Base-by-base conservation (phyloP, 345 rosid genomes). In the Brassica juncea region DNA sequence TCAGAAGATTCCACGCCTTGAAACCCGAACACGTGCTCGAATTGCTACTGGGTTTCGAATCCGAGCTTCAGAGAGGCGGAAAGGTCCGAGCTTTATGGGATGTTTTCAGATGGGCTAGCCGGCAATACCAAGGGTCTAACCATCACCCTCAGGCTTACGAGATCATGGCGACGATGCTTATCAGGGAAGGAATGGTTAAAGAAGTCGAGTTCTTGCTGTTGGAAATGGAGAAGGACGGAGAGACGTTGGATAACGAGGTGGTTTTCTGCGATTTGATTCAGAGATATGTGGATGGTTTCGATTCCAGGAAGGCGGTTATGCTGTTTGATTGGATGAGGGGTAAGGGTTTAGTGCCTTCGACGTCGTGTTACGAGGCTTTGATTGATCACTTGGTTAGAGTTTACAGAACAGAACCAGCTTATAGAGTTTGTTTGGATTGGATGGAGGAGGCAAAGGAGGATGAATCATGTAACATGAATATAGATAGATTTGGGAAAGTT, bases 51-150 rank as follows among this genome's bases (percentile, higher is more conserved):
- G 87, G 86, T 58, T 89, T 90, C 77, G 68, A 82, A 66, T 71
- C 77, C 63, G 88, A 86, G 78, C 66, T 72, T 60, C 82, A 74
- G 63, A 88, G 74, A 70, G 82, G 69, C 72, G 87, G 42, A 82
- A 91, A 91, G 86, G 84, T 90, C 10, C 89, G 69, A 78, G 68
- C 89, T 83, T 79, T 93, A 64, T 90, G 94, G 95, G 83, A 75
- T 67, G 2, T 90, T 81, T 91, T 91, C 82, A 86, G 75, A 72
- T 88, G 87, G 84, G 89, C 69, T 68, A 62, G 54, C 73, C 79
- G 71, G 63, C 86, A 85, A 32, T 21, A 68, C 68, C 75, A 73
- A 80, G 86, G 86, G 81, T 88, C 89, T 80, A 84, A 84, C 84
- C 94, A 89, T 85, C 81, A 87, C 25, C 85, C 85, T 44, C 75